A percentile compares a stretch with the other conserved stretches of the same genome.
phyloP scores from a whole-genome alignment of 1,284 basidiomycete genomes.

The Inonotus hispidus region DNA sequence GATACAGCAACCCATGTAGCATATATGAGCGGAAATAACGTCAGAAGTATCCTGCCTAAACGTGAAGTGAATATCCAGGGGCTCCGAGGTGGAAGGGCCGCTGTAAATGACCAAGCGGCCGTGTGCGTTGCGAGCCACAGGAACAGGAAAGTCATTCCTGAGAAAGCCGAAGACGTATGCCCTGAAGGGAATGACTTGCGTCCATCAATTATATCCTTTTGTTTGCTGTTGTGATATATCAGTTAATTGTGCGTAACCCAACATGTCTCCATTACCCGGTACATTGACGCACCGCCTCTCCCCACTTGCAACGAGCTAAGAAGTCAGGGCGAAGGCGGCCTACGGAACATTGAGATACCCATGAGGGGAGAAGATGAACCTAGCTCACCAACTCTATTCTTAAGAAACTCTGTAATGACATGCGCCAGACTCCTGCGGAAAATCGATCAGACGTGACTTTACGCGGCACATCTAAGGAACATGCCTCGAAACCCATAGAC shows the following conservation, averaged over 20 bases:
- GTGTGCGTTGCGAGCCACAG: conserved; percentile 62
- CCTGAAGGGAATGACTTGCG: conserved; percentile 62
- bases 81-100: conserved; percentile 31
- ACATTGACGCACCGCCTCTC: conserved; percentile 41
- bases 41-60: conserved; percentile 42
- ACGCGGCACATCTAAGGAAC: conserved; percentile 10
- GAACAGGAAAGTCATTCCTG: conserved; percentile 58
- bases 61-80: conserved; percentile 39
- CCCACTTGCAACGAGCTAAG: conserved; percentile 59
- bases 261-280: conserved; percentile 39
- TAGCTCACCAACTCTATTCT: conserved; percentile 51
- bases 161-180: conserved; percentile 62
- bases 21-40: conserved; percentile 47
- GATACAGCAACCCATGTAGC: conserved; percentile 58
- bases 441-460: neutral
- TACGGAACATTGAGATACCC: conserved; percentile 23
- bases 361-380: neutral
- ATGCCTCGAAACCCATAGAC: conserved; percentile 44
- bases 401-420: conserved; percentile 49
- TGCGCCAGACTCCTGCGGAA: conserved; percentile 38
- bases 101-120: conserved; percentile 50
- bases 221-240: conserved; percentile 29
- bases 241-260: neutral
- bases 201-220: conserved; percentile 41
- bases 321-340: conserved; percentile 69